phyloP scores from a whole-genome alignment of 352 stramenopile genomes.

The Phytophthora pseudosyringae region DNA sequence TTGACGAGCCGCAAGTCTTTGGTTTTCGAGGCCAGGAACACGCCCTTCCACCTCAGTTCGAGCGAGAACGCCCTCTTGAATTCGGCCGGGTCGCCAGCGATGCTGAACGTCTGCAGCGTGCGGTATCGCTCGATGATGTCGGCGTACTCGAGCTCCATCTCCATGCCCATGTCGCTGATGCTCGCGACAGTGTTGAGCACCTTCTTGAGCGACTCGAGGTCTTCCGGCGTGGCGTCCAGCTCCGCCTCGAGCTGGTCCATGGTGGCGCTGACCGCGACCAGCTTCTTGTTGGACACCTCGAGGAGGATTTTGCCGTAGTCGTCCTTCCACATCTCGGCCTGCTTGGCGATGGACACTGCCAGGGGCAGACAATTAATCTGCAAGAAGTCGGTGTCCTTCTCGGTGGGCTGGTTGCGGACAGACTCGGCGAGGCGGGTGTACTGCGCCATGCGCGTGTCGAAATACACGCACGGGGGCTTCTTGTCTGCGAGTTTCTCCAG shows the following conservation, averaged over 20 bases:
- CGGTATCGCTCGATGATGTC: slow-evolving; percentile 95
- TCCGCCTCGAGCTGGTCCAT: slow-evolving; percentile 86
- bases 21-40: slow-evolving; percentile 90
- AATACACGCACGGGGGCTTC: slow-evolving; percentile 93
- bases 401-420: slow-evolving; percentile 86
- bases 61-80: slow-evolving; percentile 78
- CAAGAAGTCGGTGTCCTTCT: slow-evolving; percentile 96
- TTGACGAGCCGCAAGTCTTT: slow-evolving; percentile 93
- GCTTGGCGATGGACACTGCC: slow-evolving; percentile 88
- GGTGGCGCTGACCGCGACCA: slow-evolving; percentile 71
- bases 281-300: slow-evolving; percentile 86
- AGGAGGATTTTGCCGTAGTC: slow-evolving; percentile 94
- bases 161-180: slow-evolving; percentile 91
- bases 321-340: slow-evolving; percentile 94
- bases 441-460: slow-evolving; percentile 93
- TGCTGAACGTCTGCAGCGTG: slow-evolving; percentile 84
- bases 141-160: slow-evolving; percentile 94
- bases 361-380: slow-evolving; percentile 94
- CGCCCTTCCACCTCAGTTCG: slow-evolving; percentile 79
- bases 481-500: slow-evolving; percentile 94
- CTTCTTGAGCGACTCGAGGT: slow-evolving; percentile 95
- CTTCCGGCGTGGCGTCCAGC: slow-evolving; percentile 76
- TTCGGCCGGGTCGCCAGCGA: slow-evolving; percentile 77
- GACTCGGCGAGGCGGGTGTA: slow-evolving; percentile 91
- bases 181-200: slow-evolving; percentile 92